Conservation (phyloP, 495 filamentous ascomycete species). For the Penicillium herquei region DNA sequence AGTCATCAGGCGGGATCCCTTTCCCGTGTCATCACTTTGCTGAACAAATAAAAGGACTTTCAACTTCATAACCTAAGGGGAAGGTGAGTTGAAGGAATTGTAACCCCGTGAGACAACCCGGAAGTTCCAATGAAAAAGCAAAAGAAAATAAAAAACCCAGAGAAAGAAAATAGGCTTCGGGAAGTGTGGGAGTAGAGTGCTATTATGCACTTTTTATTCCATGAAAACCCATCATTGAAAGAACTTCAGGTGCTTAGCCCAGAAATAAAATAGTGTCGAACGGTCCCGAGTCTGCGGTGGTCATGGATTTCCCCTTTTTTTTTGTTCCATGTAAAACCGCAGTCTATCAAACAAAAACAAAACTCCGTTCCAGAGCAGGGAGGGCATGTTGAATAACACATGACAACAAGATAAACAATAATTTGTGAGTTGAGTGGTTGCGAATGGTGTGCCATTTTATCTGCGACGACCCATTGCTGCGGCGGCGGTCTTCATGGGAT, state of each 20-base stretch:
- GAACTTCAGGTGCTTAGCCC: constrained; percentile 9
- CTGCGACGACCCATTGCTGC: constrained; percentile 37
- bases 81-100: no score
- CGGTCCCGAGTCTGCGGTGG: constrained; percentile 4
- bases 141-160: background rate
- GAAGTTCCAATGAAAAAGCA: background rate
- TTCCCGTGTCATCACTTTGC: constrained; percentile 11
- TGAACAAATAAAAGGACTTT: constrained; percentile 6
- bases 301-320: background rate
- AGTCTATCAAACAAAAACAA: constrained; percentile 28
- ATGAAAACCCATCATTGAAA: background rate
- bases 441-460: constrained; percentile 11
- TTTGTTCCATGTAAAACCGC: constrained; percentile 2
- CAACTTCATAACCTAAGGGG: background rate
- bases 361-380: constrained; percentile 16
- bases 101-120: background rate
- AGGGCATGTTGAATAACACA: constrained; percentile 1
- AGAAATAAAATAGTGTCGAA: constrained; percentile 8
- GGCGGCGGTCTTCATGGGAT: constrained; percentile 46
- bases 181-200: background rate
- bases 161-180: constrained; percentile 2
- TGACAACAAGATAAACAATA: constrained; percentile 1
- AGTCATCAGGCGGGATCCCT: constrained; percentile 38
- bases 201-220: background rate
- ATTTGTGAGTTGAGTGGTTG: background rate